Percentiles rank a stretch among this genome's conserved stretches.
phyloP scores from a whole-genome alignment of 352 stramenopile genomes.

The Phytophthora pinifolia region DNA sequence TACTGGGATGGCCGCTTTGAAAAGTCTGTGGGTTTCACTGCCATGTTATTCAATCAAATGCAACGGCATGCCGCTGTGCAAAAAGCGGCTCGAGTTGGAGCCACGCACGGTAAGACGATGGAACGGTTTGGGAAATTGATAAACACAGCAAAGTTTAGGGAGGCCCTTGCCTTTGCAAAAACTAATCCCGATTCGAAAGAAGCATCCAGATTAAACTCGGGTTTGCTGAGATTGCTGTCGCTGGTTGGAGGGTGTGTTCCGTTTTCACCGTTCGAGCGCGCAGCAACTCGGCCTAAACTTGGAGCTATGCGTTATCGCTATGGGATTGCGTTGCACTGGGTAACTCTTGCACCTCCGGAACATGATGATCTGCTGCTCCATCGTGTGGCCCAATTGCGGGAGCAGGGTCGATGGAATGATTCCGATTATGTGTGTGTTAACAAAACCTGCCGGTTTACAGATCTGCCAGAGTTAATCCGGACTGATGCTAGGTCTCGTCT shows the following conservation, averaged over 20 bases:
- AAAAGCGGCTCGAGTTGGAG: conserved; percentile 8
- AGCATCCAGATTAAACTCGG: conserved; percentile 12
- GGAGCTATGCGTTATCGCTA: conserved; percentile 22
- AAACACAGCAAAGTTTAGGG: neutral
- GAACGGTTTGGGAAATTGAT: conserved; percentile 6
- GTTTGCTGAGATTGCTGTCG: conserved; percentile 18
- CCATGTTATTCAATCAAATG: conserved; percentile 20
- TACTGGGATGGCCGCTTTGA: conserved; percentile 23
- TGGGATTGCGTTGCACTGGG: conserved; percentile 20
- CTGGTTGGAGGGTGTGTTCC: conserved; percentile 14
- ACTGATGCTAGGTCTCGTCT: conserved; percentile 2
- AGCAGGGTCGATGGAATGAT: conserved; percentile 2
- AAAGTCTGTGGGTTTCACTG: neutral
- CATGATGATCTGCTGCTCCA: conserved; percentile 26
- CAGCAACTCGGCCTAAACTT: conserved; percentile 3
- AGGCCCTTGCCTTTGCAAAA: neutral
- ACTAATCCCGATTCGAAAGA: conserved; percentile 4
- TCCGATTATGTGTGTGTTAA: neutral
- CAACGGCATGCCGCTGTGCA: conserved; percentile 10
- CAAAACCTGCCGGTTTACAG: neutral
- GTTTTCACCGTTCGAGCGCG: conserved; percentile 1
- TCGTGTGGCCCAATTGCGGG: conserved; percentile 4
- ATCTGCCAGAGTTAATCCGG: conserved; percentile 9
- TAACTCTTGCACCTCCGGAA: conserved; percentile 25
- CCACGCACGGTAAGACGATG: neutral